A percentile compares a stretch with the other conserved stretches of the same genome.
These are phyloP conservation scores for Aphanomyces invadans DNA, from an alignment of 352 stramenopile genomes.

Conservation along the genomic window DNA sequence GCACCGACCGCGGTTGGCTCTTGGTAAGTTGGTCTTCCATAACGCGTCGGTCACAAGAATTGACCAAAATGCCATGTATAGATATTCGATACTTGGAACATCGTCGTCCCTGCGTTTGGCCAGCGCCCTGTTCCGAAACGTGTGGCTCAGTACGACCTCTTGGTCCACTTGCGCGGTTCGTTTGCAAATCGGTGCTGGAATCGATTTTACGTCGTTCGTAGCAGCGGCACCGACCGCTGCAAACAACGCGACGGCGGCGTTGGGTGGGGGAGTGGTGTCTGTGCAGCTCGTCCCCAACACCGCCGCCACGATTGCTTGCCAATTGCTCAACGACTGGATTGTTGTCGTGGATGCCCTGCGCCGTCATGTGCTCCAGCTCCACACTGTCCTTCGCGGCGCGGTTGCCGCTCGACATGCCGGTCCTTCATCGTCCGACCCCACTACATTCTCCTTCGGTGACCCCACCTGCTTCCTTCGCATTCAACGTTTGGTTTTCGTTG, in stretches of 20 bases:
- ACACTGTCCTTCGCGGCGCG: constrained; percentile 48
- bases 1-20: constrained; percentile 47
- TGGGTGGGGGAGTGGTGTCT: constrained; percentile 33
- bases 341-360: constrained; percentile 43
- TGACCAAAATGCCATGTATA: no score
- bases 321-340: constrained; percentile 68
- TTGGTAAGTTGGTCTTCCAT: constrained; percentile 33
- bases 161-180: constrained; percentile 48
- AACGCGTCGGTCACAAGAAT: not conserved
- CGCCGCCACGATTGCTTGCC: constrained; percentile 41
- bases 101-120: constrained; percentile 54
- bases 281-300: constrained; percentile 35
- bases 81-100: constrained; percentile 58
- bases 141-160: constrained; percentile 34
- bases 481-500: not conserved
- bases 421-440: constrained; percentile 27
- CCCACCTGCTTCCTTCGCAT: constrained; percentile 30
- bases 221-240: constrained; percentile 24
- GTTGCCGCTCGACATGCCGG: not conserved
- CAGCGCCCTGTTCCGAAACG: constrained; percentile 51
- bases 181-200: no score
- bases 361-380: constrained; percentile 40
- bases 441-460: constrained; percentile 28
- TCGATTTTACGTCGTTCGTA: constrained; percentile 6
- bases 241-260: constrained; percentile 28